Evolutionary conservation across 1,139 yeast species (phyloP), one percentile per base, ranked within the genome.

Genomic region (Hyphopichia burtonii): DNA sequence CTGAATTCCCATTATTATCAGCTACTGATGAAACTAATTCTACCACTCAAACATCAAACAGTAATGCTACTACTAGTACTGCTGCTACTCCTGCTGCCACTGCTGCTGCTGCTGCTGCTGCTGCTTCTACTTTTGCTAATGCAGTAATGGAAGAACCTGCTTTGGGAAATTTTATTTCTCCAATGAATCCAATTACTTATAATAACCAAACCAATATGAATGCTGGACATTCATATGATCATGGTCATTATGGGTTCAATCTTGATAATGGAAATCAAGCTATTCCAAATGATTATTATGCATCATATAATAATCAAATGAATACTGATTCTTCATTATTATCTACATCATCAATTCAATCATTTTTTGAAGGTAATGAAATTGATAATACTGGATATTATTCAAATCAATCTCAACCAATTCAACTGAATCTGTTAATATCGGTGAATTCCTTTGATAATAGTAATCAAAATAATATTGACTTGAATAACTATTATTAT

Each of bases 151-250:
- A 25, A 8, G 28, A 8, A 8, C n/a, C n/a, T 9, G 7, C 28
- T 25, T 25, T 25, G 28, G n/a, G 12, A 12, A 16, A 17, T 35
- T 15, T 18, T 25, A 11, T 35, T 6, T 22, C 23, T 27, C 22
- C 36, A 10, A 25, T 8, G 25, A 28, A 11, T 25, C 22, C 25
- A 23, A 16, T 16, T 12, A 27, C 9, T 25, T 15, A 25, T 16
- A 23, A 35, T 27, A 23, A 16, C 27, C 14, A 30, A 5, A 5
- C 16, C 30, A 43, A 42, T 41, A 37, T 44, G 50, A 49, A 43
- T 52, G 53, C 56, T 38, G 56, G 57, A 30, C 58, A 52, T 37
- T 44, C 55, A 25, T 54, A 51, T 44, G 31, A 28, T 14, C 17
- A 28, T 28, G 12, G 12, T 28, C 7, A 25, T 11, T 25, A 25